Conservation (phyloP, 495 filamentous ascomycete genomes). For the Neurospora tetraspora region DNA sequence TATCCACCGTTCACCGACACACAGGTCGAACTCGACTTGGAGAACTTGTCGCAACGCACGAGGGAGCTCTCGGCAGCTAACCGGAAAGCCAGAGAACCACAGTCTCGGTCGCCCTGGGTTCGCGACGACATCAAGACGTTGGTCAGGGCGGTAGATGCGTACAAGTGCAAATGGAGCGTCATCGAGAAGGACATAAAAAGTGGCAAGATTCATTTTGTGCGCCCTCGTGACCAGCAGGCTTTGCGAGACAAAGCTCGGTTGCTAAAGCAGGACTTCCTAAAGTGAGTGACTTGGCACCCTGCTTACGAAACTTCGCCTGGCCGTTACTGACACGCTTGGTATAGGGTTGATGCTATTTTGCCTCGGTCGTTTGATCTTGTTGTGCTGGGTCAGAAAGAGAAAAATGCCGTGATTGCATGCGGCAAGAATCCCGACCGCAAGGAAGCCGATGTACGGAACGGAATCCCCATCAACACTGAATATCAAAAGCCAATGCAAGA, state of each 20-base stretch:
- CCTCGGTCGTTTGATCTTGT: conserved; percentile 41
- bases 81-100: conserved; percentile 22
- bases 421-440: conserved; percentile 36
- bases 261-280: conserved; percentile 49
- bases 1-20: conserved; percentile 14
- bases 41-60: conserved; percentile 13
- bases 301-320: background rate
- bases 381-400: conserved; percentile 40
- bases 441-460: conserved; percentile 30
- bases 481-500: background rate
- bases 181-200: conserved; percentile 33
- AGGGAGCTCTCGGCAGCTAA: conserved; percentile 16
- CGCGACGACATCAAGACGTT: conserved; percentile 38
- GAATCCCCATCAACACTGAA: conserved; percentile 23
- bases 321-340: background rate
- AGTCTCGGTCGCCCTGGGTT: conserved; percentile 37
- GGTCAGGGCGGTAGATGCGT: conserved; percentile 35
- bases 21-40: conserved; percentile 17
- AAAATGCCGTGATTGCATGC: conserved; percentile 23
- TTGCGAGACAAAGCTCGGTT: conserved; percentile 60
- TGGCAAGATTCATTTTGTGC: conserved; percentile 26
- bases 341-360: conserved; percentile 24
- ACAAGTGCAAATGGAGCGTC: conserved; percentile 42
- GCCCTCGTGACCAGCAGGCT: conserved; percentile 45
- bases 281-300: conserved; percentile 28